phyloP scores from a whole-genome alignment of 2,329 filamentous ascomycete species.

The Ambrosiella beaveri region DNA sequence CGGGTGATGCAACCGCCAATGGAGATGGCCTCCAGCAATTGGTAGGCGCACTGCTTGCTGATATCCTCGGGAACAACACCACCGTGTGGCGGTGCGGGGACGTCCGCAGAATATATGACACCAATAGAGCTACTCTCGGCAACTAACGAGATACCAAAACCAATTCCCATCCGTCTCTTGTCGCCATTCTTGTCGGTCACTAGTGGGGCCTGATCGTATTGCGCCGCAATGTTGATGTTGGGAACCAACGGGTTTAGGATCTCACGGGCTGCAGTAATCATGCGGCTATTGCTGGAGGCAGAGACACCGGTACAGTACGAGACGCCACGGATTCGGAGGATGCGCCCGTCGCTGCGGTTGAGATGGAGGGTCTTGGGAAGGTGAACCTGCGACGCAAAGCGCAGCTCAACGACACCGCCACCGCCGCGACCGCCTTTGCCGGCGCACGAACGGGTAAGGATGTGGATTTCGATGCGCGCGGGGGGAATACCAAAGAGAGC shows the following conservation, averaged over 20 bases:
- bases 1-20: slow-evolving; percentile 67
- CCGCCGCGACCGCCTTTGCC: slow-evolving; percentile 61
- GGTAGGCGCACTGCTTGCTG: slow-evolving; percentile 72
- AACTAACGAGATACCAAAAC: slow-evolving; percentile 79
- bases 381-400: slow-evolving; percentile 84
- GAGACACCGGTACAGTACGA: slow-evolving; percentile 87
- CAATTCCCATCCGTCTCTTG: slow-evolving; percentile 59
- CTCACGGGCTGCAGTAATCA: slow-evolving; percentile 81
- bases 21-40: slow-evolving; percentile 67
- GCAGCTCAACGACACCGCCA: slow-evolving; percentile 79
- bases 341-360: slow-evolving; percentile 59
- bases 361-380: slow-evolving; percentile 88
- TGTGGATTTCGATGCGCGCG: slow-evolving; percentile 67
- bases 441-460: slow-evolving; percentile 64
- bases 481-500: slow-evolving; percentile 70
- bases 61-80: slow-evolving; percentile 80
- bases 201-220: slow-evolving; percentile 52
- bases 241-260: slow-evolving; percentile 71
- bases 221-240: slow-evolving; percentile 78
- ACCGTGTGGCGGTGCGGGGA: slow-evolving; percentile 55
- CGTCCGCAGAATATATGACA: slow-evolving; percentile 75
- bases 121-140: slow-evolving; percentile 75
- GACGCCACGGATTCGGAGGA: slow-evolving; percentile 80
- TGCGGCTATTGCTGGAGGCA: slow-evolving; percentile 80
- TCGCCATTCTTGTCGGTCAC: slow-evolving; percentile 33